Evolutionary conservation across 306 rosid species (phyloP).

Genomic region (Clitoria ternatea): DNA sequence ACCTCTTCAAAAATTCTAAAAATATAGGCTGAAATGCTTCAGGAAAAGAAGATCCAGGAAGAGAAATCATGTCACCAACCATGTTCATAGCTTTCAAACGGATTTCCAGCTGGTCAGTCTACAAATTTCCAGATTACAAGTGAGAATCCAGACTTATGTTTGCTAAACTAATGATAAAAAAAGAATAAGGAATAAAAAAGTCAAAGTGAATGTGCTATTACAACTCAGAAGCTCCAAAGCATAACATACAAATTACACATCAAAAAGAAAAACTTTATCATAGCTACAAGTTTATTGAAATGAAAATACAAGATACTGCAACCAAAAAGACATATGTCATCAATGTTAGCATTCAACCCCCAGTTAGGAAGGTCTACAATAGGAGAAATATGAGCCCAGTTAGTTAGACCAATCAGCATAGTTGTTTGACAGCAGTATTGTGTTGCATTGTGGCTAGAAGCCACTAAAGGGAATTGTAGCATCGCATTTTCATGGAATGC

Average conservation of each 20-base stretch:
- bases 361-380: not conserved
- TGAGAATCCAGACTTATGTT: slow-evolving; percentile 28
- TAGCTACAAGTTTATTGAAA: slow-evolving; percentile 8
- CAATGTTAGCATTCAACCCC: not conserved
- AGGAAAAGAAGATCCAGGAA: slow-evolving; percentile 63
- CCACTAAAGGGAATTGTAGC: not conserved
- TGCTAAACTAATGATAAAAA: not conserved
- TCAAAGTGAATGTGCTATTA: not conserved
- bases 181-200: not conserved
- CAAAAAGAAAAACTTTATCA: not conserved
- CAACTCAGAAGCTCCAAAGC: slow-evolving; percentile 15
- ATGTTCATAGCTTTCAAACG: slow-evolving; percentile 89
- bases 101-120: slow-evolving; percentile 89
- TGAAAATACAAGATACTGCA: not conserved
- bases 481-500: not conserved
- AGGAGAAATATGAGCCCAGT: not conserved
- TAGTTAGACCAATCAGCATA: not conserved
- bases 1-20: slow-evolving; percentile 88
- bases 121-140: slow-evolving; percentile 38
- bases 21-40: slow-evolving; percentile 93
- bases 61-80: slow-evolving; percentile 85
- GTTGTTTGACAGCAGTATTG: not conserved
- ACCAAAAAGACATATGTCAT: not conserved
- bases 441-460: not conserved
- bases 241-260: not conserved